These are phyloP conservation scores for Spencermartinsiella ligniputridi DNA, from an alignment of 1,139 yeast species.

Conservation along the genomic window DNA sequence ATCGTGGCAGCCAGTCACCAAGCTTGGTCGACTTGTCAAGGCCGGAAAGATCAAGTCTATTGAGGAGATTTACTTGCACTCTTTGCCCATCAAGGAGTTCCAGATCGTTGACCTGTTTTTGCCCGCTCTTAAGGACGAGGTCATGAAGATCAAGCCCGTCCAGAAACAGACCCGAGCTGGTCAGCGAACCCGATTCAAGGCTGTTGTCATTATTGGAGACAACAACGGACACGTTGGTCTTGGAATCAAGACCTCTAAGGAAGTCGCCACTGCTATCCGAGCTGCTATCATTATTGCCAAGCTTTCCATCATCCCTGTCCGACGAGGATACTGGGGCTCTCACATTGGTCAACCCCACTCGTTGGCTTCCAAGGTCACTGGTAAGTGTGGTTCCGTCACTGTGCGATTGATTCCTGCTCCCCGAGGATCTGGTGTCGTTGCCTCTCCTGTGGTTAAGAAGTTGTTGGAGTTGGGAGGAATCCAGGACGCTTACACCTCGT, in stretches of 20 bases:
- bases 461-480: conserved; percentile 99
- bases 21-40: conserved; percentile 99
- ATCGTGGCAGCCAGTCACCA: conserved; percentile 99
- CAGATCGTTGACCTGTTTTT: conserved; percentile 96
- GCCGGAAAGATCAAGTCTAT: conserved; percentile 96
- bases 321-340: conserved; percentile 99
- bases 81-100: conserved; percentile 99
- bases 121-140: conserved; percentile 96
- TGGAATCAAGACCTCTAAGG: conserved; percentile 99
- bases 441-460: conserved; percentile 99
- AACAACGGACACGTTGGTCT: conserved; percentile 99
- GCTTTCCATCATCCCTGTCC: conserved; percentile 97
- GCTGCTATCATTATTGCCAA: conserved; percentile 99
- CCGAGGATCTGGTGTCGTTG: conserved; percentile 99
- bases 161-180: conserved; percentile 99
- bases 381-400: conserved; percentile 99
- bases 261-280: conserved; percentile 99
- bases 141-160: conserved; percentile 99
- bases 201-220: conserved; percentile 99
- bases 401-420: conserved; percentile 99
- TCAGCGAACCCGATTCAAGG: conserved; percentile 99
- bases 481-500: conserved; percentile 98
- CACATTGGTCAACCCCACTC: conserved; percentile 99
- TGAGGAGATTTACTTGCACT: conserved; percentile 99
- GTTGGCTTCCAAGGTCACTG: conserved; percentile 95